Evolutionary conservation across 495 filamentous ascomycete species (phyloP).

Genomic region (Recurvomyces mirabilis): DNA sequence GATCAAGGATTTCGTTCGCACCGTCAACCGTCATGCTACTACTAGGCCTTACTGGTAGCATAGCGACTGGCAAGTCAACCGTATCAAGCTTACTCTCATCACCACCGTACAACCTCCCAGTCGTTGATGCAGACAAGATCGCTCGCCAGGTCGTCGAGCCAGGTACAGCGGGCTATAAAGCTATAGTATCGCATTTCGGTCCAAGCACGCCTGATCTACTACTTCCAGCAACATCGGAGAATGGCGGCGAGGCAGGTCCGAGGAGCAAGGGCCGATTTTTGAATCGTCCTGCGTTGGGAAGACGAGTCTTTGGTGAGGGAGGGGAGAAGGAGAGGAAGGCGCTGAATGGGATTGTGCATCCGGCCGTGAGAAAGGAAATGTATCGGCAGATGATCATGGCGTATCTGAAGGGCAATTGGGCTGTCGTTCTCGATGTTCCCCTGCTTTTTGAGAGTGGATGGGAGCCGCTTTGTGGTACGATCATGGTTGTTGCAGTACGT

Average conservation of each 20-base stretch:
- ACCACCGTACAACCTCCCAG: slow-evolving; percentile 73
- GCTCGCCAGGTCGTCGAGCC: slow-evolving; percentile 87
- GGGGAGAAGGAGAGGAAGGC: slow-evolving; percentile 56
- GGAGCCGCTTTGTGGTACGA: slow-evolving; percentile 68
- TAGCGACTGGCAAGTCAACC: slow-evolving; percentile 96
- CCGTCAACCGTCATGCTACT: slow-evolving; percentile 60
- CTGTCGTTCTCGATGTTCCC: slow-evolving; percentile 86
- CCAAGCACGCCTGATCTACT: slow-evolving; percentile 77
- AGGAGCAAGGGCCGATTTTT: slow-evolving; percentile 52
- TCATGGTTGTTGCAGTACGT: slow-evolving; percentile 72
- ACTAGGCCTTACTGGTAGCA: slow-evolving; percentile 92
- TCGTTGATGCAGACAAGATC: slow-evolving; percentile 90
- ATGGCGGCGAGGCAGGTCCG: slow-evolving; percentile 29
- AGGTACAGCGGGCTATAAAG: slow-evolving; percentile 67
- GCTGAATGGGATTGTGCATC: slow-evolving; percentile 87
- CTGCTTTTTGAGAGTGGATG: slow-evolving; percentile 78
- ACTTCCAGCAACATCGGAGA: slow-evolving; percentile 34
- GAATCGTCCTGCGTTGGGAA: slow-evolving; percentile 75
- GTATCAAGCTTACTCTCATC: slow-evolving; percentile 71
- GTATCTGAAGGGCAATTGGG: slow-evolving; percentile 66
- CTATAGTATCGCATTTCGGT: slow-evolving; percentile 67
- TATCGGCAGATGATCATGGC: slow-evolving; percentile 50
- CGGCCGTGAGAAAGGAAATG: slow-evolving; percentile 68
- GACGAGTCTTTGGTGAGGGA: slow-evolving; percentile 69
- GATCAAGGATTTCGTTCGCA: too few relatives aligned